Evolutionary conservation across 2,329 filamentous ascomycete genomes (phyloP), one percentile per base, ranked within the genome.

Genomic region (Boeremia exigua): DNA sequence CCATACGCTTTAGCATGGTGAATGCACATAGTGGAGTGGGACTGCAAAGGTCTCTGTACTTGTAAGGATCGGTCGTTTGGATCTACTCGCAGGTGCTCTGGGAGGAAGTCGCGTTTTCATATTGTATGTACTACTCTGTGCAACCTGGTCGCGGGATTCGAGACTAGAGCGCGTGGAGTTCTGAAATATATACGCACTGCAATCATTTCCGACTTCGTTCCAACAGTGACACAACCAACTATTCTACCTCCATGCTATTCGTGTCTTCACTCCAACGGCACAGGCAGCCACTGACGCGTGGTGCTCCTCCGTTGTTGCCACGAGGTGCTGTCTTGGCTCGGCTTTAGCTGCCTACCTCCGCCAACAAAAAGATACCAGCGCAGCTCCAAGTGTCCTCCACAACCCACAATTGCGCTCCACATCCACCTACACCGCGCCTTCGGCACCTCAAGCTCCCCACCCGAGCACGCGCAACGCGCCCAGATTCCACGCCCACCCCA

Each of bases 21-120:
- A 52, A 58, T 62, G 61, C 57, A 64, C 47, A 58, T 62, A 48
- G 54, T 49, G 27, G 30, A 27, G 40, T 12, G 30, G 25, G 38
- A 37, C 38, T 36, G 17, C 42, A 58, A 39, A 46, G 50, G 61
- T 62, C 50, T 55, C 56, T 69, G 66, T 69, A 66, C 63, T 69
- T 69, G 66, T 66, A 67, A 57, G 62, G 60, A 61, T 42, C 52
- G 54, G 60, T 65, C 55, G 44, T 42, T 47, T 47, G 42, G 53
- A 56, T 56, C 42, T 48, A 38, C 43, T 50, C 32, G 37, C 53
- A 32, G 42, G 47, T 47, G 42, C 53, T 42, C 36, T 49, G 60
- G 47, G 45, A 36, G 43, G 40, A 44, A 36, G 53, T 46, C 39
- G 47, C 52, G 56, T 59, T 46, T 55, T 48, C 58, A 33, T 56